Conservation (phyloP, 2,329 filamentous ascomycete species). For the Claviceps citrina region DNA sequence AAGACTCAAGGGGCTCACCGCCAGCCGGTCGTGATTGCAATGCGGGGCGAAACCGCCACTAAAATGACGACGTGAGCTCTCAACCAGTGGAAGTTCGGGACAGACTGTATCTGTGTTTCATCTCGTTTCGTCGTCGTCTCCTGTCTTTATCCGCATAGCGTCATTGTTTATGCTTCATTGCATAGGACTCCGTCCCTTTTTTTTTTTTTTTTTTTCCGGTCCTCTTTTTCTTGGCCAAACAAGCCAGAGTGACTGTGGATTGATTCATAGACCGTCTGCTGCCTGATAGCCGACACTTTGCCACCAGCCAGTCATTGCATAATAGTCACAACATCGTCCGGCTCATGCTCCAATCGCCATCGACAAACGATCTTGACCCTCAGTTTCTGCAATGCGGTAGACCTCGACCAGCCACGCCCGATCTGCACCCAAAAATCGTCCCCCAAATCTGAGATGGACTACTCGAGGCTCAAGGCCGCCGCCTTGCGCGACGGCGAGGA, state of each 20-base stretch:
- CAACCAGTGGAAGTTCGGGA: no score
- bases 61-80: no score
- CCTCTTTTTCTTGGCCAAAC: not conserved
- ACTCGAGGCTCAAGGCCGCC: conserved; percentile 64
- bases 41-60: no score
- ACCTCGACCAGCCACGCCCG: not conserved
- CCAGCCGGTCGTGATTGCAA: no score
- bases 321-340: not conserved
- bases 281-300: not conserved
- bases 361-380: not conserved
- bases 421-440: not conserved
- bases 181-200: no score
- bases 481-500: conserved; percentile 76
- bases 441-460: conserved; percentile 42
- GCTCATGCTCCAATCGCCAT: not conserved
- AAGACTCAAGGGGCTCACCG: no score
- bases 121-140: no score
- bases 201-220: not conserved
- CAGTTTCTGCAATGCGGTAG: not conserved
- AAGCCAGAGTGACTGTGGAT: not conserved
- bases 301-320: not conserved
- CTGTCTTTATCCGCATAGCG: not conserved
- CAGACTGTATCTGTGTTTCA: no score
- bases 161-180: not conserved
- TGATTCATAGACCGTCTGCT: not conserved